Evolutionary conservation across 2,329 filamentous ascomycete genomes (phyloP), one percentile per base, ranked within the genome.

Genomic region (Proliferodiscus dingleyae): DNA sequence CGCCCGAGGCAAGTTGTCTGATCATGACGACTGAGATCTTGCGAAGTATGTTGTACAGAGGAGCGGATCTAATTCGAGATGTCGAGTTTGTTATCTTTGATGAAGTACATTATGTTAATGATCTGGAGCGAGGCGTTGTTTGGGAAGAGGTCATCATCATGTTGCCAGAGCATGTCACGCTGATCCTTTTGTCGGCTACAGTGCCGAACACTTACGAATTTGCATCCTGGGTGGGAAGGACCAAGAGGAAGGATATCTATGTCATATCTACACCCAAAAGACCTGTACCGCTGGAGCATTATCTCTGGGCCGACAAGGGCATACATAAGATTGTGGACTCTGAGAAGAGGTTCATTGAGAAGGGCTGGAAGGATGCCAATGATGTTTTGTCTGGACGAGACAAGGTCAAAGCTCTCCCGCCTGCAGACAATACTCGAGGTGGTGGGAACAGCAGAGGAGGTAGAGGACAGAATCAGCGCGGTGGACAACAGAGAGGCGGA

Each of bases 131-230:
- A 68, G 93, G 93, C 61, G 93, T 98, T 5, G 93, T 98, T 0
- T 98, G 93, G 93, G 93, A 98, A 67, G 93, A 98, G 67, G 93
- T 98, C 59, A 98, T 98, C 61, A 98, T 98, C 61, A 97, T 98
- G 93, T 75, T 98, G 45, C 93, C 93, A 0, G 90, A 95, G 64
- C 93, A 98, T 68, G 89, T 98, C 30, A 95, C 93, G 2, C 76
- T 98, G 18, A 98, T 98, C 56, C 72, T 97, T 2, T 77, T 98
- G 3, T 98, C 93, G 4, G 93, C 93, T 0, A 98, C 93, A 1
- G 93, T 98, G 0, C 93, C 93, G 2, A 98, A 98, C 64, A 97
- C 93, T 0, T 81, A 96, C 52, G 93, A 98, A 64, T 98, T 98
- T 60, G 93, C 93, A 1, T 97, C 90, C 0, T 98, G 93, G 93